These are phyloP conservation scores for Aschersonia sp. DNA, from an alignment of 2,329 filamentous ascomycete genomes.

Conservation along the genomic window DNA sequence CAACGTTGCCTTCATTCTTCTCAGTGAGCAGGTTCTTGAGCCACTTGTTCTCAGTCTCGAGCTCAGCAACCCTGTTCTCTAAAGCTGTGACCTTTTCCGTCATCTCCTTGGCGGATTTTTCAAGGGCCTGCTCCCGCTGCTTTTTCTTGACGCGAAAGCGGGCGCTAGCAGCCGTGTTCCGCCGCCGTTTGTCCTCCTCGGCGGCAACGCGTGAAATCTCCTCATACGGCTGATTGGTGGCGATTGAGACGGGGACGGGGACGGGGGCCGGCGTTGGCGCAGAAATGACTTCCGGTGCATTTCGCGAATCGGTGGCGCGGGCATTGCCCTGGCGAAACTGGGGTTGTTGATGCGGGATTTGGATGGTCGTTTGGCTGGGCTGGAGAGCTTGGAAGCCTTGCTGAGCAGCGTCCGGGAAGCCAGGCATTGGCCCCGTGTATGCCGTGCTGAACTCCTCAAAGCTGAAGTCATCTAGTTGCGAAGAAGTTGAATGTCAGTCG, in stretches of 20 bases:
- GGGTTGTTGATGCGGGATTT: constrained; percentile 21
- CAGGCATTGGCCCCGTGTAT: constrained; percentile 35
- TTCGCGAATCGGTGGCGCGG: constrained; percentile 28
- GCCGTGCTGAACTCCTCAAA: constrained; percentile 38
- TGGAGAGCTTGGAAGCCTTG: constrained; percentile 37
- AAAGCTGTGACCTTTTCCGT: constrained; percentile 62
- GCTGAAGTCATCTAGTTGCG: constrained; percentile 44
- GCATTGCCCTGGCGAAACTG: constrained; percentile 16
- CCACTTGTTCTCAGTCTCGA: constrained; percentile 78
- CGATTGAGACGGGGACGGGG: constrained; percentile 12
- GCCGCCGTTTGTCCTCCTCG: constrained; percentile 79
- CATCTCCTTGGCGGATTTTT: constrained; percentile 71
- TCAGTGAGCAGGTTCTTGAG: constrained; percentile 68
- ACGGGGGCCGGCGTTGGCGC: constrained; percentile 9
- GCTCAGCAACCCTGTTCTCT: constrained; percentile 58
- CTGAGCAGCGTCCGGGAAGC: constrained; percentile 16
- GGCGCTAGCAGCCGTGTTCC: constrained; percentile 79
- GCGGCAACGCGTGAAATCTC: constrained; percentile 60
- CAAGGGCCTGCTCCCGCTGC: constrained; percentile 77
- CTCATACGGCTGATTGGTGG: constrained; percentile 40
- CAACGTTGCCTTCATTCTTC: constrained; percentile 55
- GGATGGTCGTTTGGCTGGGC: constrained; percentile 30
- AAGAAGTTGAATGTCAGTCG: constrained; percentile 9
- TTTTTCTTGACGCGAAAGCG: constrained; percentile 94
- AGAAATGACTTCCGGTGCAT: constrained; percentile 23